A percentile compares a stretch with the other conserved stretches of the same genome.
Conservation (phyloP, 2,329 filamentous ascomycete species). For the Calonectria henricotiae region DNA sequence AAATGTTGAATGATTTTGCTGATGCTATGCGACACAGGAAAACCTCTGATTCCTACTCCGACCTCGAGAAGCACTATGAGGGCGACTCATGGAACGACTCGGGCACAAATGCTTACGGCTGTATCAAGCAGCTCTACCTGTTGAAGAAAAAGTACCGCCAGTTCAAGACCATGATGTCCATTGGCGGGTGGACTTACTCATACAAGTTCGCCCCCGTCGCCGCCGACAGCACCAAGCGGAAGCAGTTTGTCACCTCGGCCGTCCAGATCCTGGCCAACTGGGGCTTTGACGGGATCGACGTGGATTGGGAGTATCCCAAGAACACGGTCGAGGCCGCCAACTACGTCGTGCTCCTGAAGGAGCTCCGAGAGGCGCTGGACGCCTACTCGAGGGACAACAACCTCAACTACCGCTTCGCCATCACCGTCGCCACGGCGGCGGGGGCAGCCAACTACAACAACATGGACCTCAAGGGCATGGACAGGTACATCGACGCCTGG, state of each 20-base stretch:
- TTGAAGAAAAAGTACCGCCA: constrained; percentile 84
- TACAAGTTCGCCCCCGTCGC: constrained; percentile 67
- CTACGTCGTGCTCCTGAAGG: constrained; percentile 48
- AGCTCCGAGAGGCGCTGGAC: constrained; percentile 62
- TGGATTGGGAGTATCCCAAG: constrained; percentile 72
- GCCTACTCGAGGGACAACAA: constrained; percentile 59
- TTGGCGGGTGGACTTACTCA: constrained; percentile 87
- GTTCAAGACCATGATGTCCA: constrained; percentile 84
- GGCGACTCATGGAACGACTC: constrained; percentile 73
- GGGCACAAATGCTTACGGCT: constrained; percentile 81
- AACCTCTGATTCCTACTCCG: constrained; percentile 58
- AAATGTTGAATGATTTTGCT: not conserved
- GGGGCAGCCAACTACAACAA: constrained; percentile 66
- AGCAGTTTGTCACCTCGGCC: constrained; percentile 78
- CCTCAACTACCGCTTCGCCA: constrained; percentile 65
- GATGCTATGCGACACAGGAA: constrained; percentile 39
- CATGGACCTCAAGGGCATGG: constrained; percentile 70
- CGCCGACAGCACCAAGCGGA: constrained; percentile 74
- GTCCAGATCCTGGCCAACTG: constrained; percentile 80
- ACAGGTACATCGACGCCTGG: constrained; percentile 73
- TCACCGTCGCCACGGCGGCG: constrained; percentile 69
- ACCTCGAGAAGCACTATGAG: constrained; percentile 79
- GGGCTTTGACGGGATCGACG: constrained; percentile 72
- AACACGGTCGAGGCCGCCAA: constrained; percentile 58
- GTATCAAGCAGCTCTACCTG: constrained; percentile 82